These are phyloP conservation scores for Leptodermis oblonga DNA, from an alignment of 257 asterid genomes.

Conservation along the genomic window DNA sequence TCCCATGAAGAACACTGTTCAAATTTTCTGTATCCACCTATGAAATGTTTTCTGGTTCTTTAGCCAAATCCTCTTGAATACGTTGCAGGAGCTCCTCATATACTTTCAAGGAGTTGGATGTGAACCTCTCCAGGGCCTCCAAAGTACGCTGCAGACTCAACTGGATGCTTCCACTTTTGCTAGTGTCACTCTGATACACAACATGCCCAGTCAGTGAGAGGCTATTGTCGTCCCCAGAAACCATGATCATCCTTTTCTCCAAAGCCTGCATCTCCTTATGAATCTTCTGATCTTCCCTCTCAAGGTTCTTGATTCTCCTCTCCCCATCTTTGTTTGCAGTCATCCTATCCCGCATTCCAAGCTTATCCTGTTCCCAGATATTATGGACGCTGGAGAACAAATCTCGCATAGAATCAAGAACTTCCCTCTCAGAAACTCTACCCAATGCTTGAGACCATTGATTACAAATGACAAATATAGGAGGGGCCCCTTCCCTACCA, in stretches of 20 bases:
- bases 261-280: conserved; percentile 83
- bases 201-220: conserved; percentile 52
- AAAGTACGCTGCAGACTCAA: conserved; percentile 65
- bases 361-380: conserved; percentile 77
- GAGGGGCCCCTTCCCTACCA: conserved; percentile 90
- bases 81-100: conserved; percentile 78
- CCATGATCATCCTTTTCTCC: conserved; percentile 58
- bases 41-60: conserved; percentile 34
- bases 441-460: conserved; percentile 89
- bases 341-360: conserved; percentile 67
- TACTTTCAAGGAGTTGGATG: conserved; percentile 53
- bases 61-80: conserved; percentile 67
- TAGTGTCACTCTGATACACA: conserved; percentile 78
- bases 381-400: conserved; percentile 64
- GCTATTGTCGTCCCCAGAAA: conserved; percentile 41
- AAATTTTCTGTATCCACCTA: conserved; percentile 9
- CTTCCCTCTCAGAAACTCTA: conserved; percentile 77
- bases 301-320: conserved; percentile 68
- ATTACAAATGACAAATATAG: conserved; percentile 66
- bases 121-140: conserved; percentile 86
- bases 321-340: conserved; percentile 59
- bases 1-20: background rate
- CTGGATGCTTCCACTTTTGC: conserved; percentile 66
- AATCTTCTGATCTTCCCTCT: conserved; percentile 80
- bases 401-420: conserved; percentile 66